Base-by-base conservation (phyloP, 2,329 filamentous ascomycete species). In the Colletotrichum filicis region DNA sequence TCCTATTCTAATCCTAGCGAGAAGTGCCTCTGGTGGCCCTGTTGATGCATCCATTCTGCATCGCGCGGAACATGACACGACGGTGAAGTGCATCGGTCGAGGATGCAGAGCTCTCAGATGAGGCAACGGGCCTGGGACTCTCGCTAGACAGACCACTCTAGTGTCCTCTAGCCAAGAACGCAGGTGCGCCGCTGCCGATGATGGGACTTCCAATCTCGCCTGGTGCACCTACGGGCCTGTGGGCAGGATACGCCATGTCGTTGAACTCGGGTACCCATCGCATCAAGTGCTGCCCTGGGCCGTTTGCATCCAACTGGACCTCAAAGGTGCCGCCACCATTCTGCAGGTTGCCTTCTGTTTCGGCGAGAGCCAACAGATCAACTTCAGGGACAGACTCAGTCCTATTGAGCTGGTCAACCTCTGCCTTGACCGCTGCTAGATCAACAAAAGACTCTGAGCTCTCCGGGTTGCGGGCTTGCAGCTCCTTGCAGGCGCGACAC, bases 251-350 rank as follows among this genome's bases (percentile, higher is more conserved):
- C n/a, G 71, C 16, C 14, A 83, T 79, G 24, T 83, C 82, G 71
- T 82, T 84, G 67, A 81, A 83, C 76, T 90, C 88, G 16, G 88
- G 85, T 68, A 92, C 86, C 83, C 89, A 91, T 19, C 89, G 86
- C 64, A 92, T 87, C 7, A 77, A 77, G 49, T 81, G 79, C 70
- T 82, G 82, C n/a, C 81, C 83, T 32, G 78, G 75, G 1, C 78
- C 85, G 35, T 69, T 71, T n/a, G 74, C 74, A 61, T 90, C 88
- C 52, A 88, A 86, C 74, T 88, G 89, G 75, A 93, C 87, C 42
- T 93, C 91, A 79, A 99, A 97, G 30, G 89, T 92, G n/a, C 97
- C 97, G 57, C 96, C 96, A 58, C 97, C 97, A 78, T 98, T 98
- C 72, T 92, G 91, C 2, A 86, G 80, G 78, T 93, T 97, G 70